A percentile compares a stretch with the other conserved stretches of the same genome.
Evolutionary conservation across 139 green algal species (phyloP).

Genomic region (Eudorina sp.): DNA sequence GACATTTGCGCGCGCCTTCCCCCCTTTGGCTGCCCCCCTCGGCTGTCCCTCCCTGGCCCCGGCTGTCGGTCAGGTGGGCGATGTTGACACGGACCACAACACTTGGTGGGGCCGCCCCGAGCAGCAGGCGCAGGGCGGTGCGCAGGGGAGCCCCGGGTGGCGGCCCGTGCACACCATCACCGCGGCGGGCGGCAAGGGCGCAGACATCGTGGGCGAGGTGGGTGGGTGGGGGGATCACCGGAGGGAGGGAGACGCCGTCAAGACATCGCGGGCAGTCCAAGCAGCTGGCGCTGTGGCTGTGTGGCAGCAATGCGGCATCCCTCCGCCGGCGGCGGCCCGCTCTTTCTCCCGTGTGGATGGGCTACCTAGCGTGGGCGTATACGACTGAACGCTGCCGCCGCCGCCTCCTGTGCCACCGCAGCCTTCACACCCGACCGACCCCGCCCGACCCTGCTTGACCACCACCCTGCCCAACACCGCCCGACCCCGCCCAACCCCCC

Average conservation of each 20-base stretch:
- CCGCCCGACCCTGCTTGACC: background rate
- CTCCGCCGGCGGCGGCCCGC: no score
- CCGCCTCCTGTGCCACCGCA: no score
- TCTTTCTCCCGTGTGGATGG: no score
- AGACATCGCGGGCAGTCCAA: no score
- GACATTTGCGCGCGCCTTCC: no score
- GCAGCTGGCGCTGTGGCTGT: no score
- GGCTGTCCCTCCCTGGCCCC: no score
- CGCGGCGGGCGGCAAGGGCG: background rate
- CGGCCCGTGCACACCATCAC: constrained; percentile 34
- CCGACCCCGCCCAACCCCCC: background rate
- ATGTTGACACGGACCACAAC: constrained; percentile 36
- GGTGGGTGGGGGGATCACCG: background rate
- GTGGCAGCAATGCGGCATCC: no score
- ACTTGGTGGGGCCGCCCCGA: constrained; percentile 30
- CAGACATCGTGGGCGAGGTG: constrained; percentile 39
- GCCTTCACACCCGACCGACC: background rate
- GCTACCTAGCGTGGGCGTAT: no score
- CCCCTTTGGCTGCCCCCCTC: no score
- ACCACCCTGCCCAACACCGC: background rate
- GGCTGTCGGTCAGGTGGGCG: constrained; percentile 45
- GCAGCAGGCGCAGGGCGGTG: constrained; percentile 21
- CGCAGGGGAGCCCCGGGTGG: background rate
- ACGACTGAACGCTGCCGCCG: no score
- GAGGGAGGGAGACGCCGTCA: no score